Evolutionary conservation across 345 rosid species (phyloP), one percentile per base, ranked within the genome.

Genomic region (Salix viminalis): DNA sequence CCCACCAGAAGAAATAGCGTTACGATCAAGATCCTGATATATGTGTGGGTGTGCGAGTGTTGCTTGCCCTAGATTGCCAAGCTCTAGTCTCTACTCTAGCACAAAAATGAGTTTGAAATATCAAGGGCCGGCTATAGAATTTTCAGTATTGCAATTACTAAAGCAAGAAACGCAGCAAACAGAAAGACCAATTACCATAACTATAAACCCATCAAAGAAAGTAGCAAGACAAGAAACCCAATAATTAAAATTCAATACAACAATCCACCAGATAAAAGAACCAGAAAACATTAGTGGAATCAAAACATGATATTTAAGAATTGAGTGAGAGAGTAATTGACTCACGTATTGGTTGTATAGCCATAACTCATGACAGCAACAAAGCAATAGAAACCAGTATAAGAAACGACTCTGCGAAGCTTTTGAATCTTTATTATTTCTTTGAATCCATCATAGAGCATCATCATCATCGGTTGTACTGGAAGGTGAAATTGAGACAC

Each of bases 291-390:
- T 7, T 0, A 2, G 14, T 21, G 21, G 36, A 56, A 46, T 56
- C 28, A 79, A n/a, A 69, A 64, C 58, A 58, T 5, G 46, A 50
- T 50, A 75, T 6, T 75, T 24, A 24, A 26, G 6, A 24, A 30
- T 61, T 41, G 36, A 15, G 48, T 4, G 30, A 26, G 19, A 42
- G 28, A 30, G 23, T 37, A 54, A 34, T 16, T 16, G 52, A 83
- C 90, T 83, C 80, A 93, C 99, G 98, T 95, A 85, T 91, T 95
- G 90, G 80, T 93, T 11, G 93, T 91, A 65, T 90, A 93, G 54
- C 86, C 88, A 65, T 86, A 95, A 84, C 80, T 87, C 69, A 95
- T 41, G 2, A 85, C 85, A 3, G 88, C 91, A 42, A 84, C 75
- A 71, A 91, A 91, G 84, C 89, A 84, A 72, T 80, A 95, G 87